A percentile compares a stretch with the other conserved stretches of the same genome.
Conservation (phyloP, 768 basidiomycete species). For the Filobasidium wieringae region DNA sequence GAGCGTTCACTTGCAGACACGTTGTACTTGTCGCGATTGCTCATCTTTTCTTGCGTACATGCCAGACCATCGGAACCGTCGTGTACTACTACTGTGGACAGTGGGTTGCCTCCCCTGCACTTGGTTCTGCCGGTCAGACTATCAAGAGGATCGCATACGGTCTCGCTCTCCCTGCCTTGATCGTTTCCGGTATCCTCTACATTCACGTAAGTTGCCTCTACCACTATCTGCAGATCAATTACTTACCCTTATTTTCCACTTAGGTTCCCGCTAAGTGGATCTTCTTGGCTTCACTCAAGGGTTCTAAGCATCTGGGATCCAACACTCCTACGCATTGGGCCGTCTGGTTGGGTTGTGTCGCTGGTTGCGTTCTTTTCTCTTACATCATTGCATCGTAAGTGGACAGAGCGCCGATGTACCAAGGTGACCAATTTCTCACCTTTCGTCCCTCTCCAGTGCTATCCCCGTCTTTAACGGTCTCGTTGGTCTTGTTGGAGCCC, state of each 20-base stretch:
- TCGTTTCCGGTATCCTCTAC: slow-evolving; percentile 21
- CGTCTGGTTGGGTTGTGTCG: slow-evolving; percentile 14
- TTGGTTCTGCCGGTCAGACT: slow-evolving; percentile 27
- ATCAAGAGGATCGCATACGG: slow-evolving; percentile 20
- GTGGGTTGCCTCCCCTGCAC: slow-evolving; percentile 28
- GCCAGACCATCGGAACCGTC: background rate
- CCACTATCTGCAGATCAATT: background rate
- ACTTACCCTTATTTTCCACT: background rate
- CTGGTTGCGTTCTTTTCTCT: slow-evolving; percentile 20
- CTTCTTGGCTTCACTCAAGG: background rate
- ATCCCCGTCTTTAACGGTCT: slow-evolving; percentile 20
- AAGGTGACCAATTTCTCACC: too few species aligned
- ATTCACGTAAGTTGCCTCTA: slow-evolving; percentile 20
- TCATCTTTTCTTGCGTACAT: background rate
- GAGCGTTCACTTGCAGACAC: background rate
- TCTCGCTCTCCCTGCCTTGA: slow-evolving; percentile 18
- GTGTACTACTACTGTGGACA: slow-evolving; percentile 25
- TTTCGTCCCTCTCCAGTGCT: slow-evolving; percentile 25
- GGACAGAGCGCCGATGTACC: background rate
- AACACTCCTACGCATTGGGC: slow-evolving; percentile 13
- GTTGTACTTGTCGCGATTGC: background rate
- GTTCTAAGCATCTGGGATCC: slow-evolving; percentile 4
- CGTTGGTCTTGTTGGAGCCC: slow-evolving; percentile 25
- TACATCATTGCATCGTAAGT: slow-evolving; percentile 20
- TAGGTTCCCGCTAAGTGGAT: slow-evolving; percentile 15